These are phyloP conservation scores for Penicillium crustosum DNA, from an alignment of 2,329 filamentous ascomycete species.

Conservation along the genomic window DNA sequence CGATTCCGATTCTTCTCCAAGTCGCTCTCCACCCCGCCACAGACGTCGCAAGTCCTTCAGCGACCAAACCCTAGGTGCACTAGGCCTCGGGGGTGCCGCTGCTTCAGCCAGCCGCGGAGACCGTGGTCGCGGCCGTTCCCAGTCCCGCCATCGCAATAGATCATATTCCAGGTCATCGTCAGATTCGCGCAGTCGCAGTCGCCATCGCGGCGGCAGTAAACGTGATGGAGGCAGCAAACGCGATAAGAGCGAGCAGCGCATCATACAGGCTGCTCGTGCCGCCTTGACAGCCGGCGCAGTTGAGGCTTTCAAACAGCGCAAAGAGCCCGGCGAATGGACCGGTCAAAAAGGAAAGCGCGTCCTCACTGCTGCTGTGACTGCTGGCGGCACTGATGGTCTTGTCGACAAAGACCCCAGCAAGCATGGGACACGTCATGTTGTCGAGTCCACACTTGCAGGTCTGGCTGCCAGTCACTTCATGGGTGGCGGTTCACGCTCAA, in stretches of 20 bases:
- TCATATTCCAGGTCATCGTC: slow-evolving; percentile 53
- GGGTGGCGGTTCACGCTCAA: slow-evolving; percentile 71
- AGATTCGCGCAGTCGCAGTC: slow-evolving; percentile 49
- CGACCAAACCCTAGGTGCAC: slow-evolving; percentile 53
- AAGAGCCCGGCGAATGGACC: slow-evolving; percentile 84
- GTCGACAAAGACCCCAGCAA: slow-evolving; percentile 67
- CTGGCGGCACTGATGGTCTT: slow-evolving; percentile 80
- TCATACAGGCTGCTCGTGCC: slow-evolving; percentile 86
- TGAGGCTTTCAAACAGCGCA: slow-evolving; percentile 87
- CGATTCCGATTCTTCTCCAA: slow-evolving; percentile 38
- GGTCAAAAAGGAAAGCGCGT: slow-evolving; percentile 90
- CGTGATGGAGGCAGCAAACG: slow-evolving; percentile 48
- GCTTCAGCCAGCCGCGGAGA: slow-evolving; percentile 46
- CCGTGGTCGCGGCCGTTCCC: slow-evolving; percentile 48
- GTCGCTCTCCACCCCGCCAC: slow-evolving; percentile 42
- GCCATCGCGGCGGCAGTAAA: slow-evolving; percentile 48
- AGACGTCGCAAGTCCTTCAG: slow-evolving; percentile 49
- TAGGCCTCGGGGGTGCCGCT: slow-evolving; percentile 58
- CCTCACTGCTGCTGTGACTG: slow-evolving; percentile 79
- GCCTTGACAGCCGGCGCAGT: slow-evolving; percentile 86
- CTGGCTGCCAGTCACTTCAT: slow-evolving; percentile 81
- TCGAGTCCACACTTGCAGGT: slow-evolving; percentile 86
- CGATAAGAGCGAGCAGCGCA: slow-evolving; percentile 58
- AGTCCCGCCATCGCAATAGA: slow-evolving; percentile 29
- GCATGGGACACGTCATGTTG: slow-evolving; percentile 74